phyloP scores from a whole-genome alignment of 2,329 filamentous ascomycete genomes.

The Fusarium bactridioides region DNA sequence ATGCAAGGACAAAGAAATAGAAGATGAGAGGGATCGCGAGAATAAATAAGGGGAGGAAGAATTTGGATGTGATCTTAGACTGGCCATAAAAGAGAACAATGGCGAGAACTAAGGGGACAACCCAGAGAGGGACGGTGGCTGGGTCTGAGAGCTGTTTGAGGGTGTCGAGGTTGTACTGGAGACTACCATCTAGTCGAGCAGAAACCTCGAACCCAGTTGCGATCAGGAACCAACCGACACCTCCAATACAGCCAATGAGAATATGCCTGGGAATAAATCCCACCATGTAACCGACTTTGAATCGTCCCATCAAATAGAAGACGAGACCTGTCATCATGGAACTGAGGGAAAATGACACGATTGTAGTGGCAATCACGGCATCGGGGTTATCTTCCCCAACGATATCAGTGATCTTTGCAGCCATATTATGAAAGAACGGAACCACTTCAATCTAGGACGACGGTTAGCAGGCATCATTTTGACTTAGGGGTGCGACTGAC shows the following conservation, averaged over 20 bases:
- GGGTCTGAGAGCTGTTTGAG: conserved; percentile 75
- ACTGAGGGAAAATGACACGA: conserved; percentile 88
- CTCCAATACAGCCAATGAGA: conserved; percentile 94
- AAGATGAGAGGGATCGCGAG: conserved; percentile 78
- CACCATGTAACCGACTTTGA: conserved; percentile 88
- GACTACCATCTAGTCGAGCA: conserved; percentile 82
- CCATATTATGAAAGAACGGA: conserved; percentile 99
- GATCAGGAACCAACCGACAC: conserved; percentile 93
- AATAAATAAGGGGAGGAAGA: conserved; percentile 88
- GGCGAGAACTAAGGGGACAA: conserved; percentile 78
- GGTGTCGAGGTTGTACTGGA: conserved; percentile 82
- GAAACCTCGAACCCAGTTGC: conserved; percentile 94
- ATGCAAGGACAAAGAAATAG: conserved; percentile 76
- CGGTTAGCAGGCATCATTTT: neutral
- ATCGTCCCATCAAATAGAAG: conserved; percentile 89
- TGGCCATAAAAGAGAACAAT: conserved; percentile 79
- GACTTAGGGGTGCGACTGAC: conserved; percentile 51
- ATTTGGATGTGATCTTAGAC: conserved; percentile 79
- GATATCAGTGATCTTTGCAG: conserved; percentile 79
- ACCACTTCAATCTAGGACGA: conserved; percentile 86
- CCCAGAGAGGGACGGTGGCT: conserved; percentile 84
- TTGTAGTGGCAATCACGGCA: conserved; percentile 91
- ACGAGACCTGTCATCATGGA: conserved; percentile 90
- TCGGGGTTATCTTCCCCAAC: conserved; percentile 84
- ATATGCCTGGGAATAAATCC: conserved; percentile 98